These are phyloP conservation scores for Exophiala phaeomuriformis DNA, from an alignment of 2,329 filamentous ascomycete species.

Conservation along the genomic window DNA sequence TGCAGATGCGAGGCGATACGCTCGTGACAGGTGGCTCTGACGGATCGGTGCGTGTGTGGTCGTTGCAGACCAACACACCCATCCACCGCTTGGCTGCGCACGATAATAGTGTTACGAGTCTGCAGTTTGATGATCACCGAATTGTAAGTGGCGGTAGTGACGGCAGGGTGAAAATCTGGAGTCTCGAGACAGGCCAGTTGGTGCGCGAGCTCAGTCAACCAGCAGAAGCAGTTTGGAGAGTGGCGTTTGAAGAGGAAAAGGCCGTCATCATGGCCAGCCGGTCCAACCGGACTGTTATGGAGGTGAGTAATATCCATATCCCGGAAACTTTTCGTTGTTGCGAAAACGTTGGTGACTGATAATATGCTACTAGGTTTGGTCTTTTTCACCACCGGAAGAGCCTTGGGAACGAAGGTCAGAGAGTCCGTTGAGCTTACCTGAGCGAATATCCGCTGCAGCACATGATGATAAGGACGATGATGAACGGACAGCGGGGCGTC, in stretches of 20 bases:
- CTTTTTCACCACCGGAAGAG: slow-evolving; percentile 80
- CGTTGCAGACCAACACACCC: slow-evolving; percentile 76
- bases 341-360: background rate
- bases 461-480: slow-evolving; percentile 14
- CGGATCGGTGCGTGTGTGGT: slow-evolving; percentile 94
- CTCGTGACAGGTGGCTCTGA: slow-evolving; percentile 94
- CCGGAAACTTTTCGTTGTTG: slow-evolving; percentile 1
- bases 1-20: slow-evolving; percentile 91
- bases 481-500: slow-evolving; percentile 2
- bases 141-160: slow-evolving; percentile 95
- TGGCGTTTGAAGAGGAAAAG: slow-evolving; percentile 97
- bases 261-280: slow-evolving; percentile 91
- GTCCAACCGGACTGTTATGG: slow-evolving; percentile 85
- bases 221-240: slow-evolving; percentile 92
- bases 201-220: slow-evolving; percentile 86
- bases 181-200: slow-evolving; percentile 80
- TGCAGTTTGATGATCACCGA: slow-evolving; percentile 92
- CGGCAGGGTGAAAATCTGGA: slow-evolving; percentile 98
- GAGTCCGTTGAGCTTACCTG: slow-evolving; percentile 40
- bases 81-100: slow-evolving; percentile 94
- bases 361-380: slow-evolving; percentile 65
- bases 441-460: slow-evolving; percentile 19
- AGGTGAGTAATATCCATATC: slow-evolving; percentile 54
- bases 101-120: slow-evolving; percentile 94
- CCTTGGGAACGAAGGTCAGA: slow-evolving; percentile 31